Percentiles rank a stretch among this genome's conserved stretches.
These are phyloP conservation scores for Rosa persica DNA, from an alignment of 306 rosid species.

Conservation along the genomic window DNA sequence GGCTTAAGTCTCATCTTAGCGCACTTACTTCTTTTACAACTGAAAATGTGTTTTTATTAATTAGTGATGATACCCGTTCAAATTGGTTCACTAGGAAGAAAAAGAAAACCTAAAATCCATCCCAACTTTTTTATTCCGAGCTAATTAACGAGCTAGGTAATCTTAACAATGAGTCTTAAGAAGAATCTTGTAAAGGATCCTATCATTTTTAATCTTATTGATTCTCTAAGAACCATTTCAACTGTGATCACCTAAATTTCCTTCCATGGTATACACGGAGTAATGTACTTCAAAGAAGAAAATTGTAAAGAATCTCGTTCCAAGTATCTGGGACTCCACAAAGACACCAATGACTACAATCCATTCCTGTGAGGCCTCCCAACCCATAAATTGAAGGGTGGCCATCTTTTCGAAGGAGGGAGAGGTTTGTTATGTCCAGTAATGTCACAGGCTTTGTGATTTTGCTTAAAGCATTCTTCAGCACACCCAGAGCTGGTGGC, in stretches of 20 bases:
- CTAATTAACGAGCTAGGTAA: background rate
- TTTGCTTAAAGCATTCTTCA: constrained; percentile 53
- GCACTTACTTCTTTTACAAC: background rate
- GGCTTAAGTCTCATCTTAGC: background rate
- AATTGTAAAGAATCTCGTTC: constrained; percentile 76
- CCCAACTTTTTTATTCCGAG: background rate
- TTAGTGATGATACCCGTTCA: background rate
- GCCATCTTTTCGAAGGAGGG: constrained; percentile 77
- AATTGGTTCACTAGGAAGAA: background rate
- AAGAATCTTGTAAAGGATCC: background rate
- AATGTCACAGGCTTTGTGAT: constrained; percentile 59
- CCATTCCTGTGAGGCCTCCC: constrained; percentile 45
- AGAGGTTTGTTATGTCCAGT: constrained; percentile 72
- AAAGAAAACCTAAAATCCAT: background rate
- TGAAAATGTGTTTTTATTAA: too few species aligned
- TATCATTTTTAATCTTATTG: background rate
- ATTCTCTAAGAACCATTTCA: background rate
- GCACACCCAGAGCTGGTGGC: constrained; percentile 61
- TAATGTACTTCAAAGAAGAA: constrained; percentile 35
- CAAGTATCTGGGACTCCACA: constrained; percentile 96
- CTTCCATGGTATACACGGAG: background rate
- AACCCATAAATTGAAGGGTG: constrained; percentile 86
- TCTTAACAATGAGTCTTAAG: background rate
- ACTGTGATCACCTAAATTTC: background rate
- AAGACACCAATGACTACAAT: constrained; percentile 96